Percentiles rank a stretch among this genome's conserved stretches.
These are phyloP conservation scores for Ceratobasidium sp. DNA, from an alignment of 1,284 basidiomycete species.

Conservation along the genomic window DNA sequence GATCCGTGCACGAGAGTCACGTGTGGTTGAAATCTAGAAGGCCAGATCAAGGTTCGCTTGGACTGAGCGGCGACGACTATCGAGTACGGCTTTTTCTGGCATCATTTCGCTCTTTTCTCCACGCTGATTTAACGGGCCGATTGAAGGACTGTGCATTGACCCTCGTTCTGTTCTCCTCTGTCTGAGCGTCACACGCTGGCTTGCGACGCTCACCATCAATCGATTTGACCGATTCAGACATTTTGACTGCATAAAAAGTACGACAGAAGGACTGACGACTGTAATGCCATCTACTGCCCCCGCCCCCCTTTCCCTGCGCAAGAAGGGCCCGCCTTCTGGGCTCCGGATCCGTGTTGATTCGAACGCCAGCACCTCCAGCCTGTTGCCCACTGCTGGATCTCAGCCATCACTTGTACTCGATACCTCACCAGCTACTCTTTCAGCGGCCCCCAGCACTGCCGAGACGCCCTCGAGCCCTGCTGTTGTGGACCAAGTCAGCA, in stretches of 20 bases:
- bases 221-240: neutral
- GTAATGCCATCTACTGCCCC: neutral
- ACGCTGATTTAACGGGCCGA: slow-evolving; percentile 6
- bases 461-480: slow-evolving; percentile 43
- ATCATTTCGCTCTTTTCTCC: slow-evolving; percentile 1
- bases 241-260: neutral
- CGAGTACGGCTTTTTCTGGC: neutral
- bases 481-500: slow-evolving; percentile 41
- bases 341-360: slow-evolving; percentile 19
- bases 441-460: slow-evolving; percentile 38
- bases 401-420: slow-evolving; percentile 31
- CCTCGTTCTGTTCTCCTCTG: neutral
- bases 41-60: neutral
- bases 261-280: slow-evolving; percentile 11
- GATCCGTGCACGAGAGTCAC: slow-evolving; percentile 17
- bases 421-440: slow-evolving; percentile 26
- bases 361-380: slow-evolving; percentile 18
- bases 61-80: slow-evolving; percentile 15
- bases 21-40: slow-evolving; percentile 11
- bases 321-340: slow-evolving; percentile 36
- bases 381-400: slow-evolving; percentile 7
- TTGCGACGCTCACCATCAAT: neutral
- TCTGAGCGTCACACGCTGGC: slow-evolving; percentile 31
- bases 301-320: slow-evolving; percentile 21
- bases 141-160: slow-evolving; percentile 5